phyloP scores from a whole-genome alignment of 441 rosid genomes.

The Corymbia citriodora region DNA sequence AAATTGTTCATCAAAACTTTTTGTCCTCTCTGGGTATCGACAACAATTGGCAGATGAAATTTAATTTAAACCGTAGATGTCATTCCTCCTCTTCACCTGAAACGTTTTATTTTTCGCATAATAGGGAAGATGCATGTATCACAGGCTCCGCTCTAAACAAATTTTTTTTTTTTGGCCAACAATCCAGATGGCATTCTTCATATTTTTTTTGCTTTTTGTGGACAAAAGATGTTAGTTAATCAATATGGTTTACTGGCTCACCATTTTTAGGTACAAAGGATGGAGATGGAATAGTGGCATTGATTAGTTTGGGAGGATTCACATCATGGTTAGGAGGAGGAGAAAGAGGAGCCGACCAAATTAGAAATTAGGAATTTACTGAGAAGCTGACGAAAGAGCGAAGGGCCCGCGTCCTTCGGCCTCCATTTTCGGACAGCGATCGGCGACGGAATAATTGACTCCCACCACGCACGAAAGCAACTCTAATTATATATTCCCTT shows the following conservation, averaged over 20 bases:
- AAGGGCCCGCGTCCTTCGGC: background rate
- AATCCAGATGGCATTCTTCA: background rate
- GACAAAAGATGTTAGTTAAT: background rate
- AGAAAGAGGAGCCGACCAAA: background rate
- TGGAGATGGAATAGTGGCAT: background rate
- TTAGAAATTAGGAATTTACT: background rate
- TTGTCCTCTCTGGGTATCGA: background rate
- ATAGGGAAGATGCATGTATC: rapidly evolving
- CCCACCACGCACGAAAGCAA: background rate
- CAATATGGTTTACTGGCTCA: background rate
- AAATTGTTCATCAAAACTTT: background rate
- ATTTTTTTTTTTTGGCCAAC: rapidly evolving
- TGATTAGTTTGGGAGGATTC: background rate
- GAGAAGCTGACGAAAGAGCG: background rate
- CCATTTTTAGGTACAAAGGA: background rate
- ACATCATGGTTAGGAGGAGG: background rate
- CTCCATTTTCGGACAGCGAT: background rate
- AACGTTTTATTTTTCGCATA: rapidly evolving
- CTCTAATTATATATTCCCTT: background rate
- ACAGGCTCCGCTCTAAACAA: rapidly evolving
- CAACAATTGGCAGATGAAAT: background rate
- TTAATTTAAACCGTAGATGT: rapidly evolving
- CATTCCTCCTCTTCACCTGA: background rate
- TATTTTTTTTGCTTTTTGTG: too few relatives aligned
- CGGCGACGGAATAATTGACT: background rate